Evolutionary conservation across 1,284 basidiomycete species (phyloP).

Genomic region (Leccinum variabile): DNA sequence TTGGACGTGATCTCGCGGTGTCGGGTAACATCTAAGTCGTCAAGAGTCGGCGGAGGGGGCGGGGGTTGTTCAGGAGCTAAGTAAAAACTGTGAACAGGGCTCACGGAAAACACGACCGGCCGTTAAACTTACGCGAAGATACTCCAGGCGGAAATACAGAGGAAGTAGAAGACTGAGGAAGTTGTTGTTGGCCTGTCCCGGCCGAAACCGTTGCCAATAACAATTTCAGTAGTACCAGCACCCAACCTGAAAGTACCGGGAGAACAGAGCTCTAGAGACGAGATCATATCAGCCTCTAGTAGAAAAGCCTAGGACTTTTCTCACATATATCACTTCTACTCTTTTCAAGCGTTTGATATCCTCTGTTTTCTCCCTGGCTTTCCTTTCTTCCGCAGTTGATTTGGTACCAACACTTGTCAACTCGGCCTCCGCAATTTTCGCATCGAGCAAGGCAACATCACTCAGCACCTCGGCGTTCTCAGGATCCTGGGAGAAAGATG

Average conservation of each 20-base stretch:
- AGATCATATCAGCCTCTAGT: slow-evolving; percentile 4
- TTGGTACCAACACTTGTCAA: slow-evolving; percentile 56
- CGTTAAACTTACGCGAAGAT: slow-evolving; percentile 56
- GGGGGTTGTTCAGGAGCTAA: slow-evolving; percentile 63
- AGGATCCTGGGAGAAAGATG: slow-evolving; percentile 44
- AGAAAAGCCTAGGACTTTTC: slow-evolving; percentile 28
- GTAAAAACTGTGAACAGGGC: slow-evolving; percentile 11
- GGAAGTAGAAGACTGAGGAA: slow-evolving; percentile 59
- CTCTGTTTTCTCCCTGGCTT: slow-evolving; percentile 66
- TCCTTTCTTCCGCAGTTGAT: slow-evolving; percentile 55
- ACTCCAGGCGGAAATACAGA: slow-evolving; percentile 69
- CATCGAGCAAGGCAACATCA: slow-evolving; percentile 69
- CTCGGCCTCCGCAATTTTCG: slow-evolving; percentile 69
- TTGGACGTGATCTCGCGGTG: slow-evolving; percentile 99
- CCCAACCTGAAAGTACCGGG: slow-evolving; percentile 82
- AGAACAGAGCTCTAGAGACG: slow-evolving; percentile 66
- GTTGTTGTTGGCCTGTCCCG: slow-evolving; percentile 53
- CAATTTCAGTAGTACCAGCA: slow-evolving; percentile 87
- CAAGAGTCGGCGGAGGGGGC: slow-evolving; percentile 77
- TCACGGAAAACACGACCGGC: background rate
- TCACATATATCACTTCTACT: slow-evolving; percentile 89
- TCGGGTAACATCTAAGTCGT: slow-evolving; percentile 92
- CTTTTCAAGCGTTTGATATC: slow-evolving; percentile 84
- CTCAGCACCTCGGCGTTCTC: slow-evolving; percentile 61
- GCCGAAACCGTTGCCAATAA: slow-evolving; percentile 87